Evolutionary conservation across 202 grass and related monocot genomes (phyloP), one percentile per base, ranked within the genome.

Genomic region (Saccharum hybrid): DNA sequence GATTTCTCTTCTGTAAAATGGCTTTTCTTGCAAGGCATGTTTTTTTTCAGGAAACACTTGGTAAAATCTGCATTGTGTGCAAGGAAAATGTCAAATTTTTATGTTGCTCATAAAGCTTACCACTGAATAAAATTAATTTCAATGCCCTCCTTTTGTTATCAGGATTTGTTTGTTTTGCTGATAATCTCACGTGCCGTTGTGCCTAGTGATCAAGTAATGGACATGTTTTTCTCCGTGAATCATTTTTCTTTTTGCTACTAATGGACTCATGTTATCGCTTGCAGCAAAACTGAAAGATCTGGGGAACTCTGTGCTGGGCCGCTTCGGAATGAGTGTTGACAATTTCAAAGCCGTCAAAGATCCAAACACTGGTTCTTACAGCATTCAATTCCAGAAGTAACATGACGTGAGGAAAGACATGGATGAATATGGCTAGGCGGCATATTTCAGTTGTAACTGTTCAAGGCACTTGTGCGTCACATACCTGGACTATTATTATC

Each of bases 341-440:
- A 96, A 98, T 57, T 98, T 98, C 84, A 95, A 98, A 76, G 57
- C 93, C 39, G 91, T 92, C 4, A 87, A 98, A 75, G 96, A 98
- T 88, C 93, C 96, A 82, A 94, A 96, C 83, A 94, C 93, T 0
- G 93, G 96, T 12, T 92, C 93, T 1, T 93, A 99, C 82, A 96
- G 93, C 5, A 76, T 99, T 62, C 89, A 88, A 0, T 98, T 98
- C 82, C 86, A 98, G 77, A 74, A 86, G 79, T 86, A 56, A 79
- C 52, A 40, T 36, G 34, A 34, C 15, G 15, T 74, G 19, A 74
- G 42, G 38, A 63, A 49, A 52, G 62, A 38, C 31, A 74, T 3
- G 19, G 10, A 37, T 81, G 56, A 59, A 72, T 56, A 72, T 89
- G 78, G 43, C 36, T 45, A 1, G 57, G 19, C 12, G 38, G 37